Percentiles rank a stretch among this genome's conserved stretches.
Conservation (phyloP, 1,284 basidiomycete species). For the Chalciporus piperatoides region DNA sequence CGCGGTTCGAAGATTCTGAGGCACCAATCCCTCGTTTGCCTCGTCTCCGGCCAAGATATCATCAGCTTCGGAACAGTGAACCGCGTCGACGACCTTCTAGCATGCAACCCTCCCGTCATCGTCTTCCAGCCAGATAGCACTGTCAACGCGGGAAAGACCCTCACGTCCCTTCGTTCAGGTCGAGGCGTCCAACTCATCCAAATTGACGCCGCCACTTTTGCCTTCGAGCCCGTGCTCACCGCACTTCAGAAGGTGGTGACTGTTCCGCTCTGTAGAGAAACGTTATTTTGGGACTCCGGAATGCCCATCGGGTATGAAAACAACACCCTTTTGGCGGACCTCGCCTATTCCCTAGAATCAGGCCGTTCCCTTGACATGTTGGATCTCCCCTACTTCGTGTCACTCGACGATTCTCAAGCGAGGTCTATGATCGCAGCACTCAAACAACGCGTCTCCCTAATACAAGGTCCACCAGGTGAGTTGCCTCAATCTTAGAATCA, state of each 20-base stretch:
- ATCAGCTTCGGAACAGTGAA: conserved; percentile 51
- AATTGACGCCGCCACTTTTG: conserved; percentile 56
- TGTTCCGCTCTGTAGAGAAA: conserved; percentile 45
- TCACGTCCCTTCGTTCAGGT: conserved; percentile 39
- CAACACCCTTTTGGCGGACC: conserved; percentile 34
- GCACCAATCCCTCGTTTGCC: conserved; percentile 50
- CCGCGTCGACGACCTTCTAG: conserved; percentile 51
- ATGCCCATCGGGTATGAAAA: no score
- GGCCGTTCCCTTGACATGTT: no score
- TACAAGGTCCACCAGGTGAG: conserved; percentile 64
- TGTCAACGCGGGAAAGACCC: conserved; percentile 35
- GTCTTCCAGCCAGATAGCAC: conserved; percentile 51
- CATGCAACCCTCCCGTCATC: conserved; percentile 44
- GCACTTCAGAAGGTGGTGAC: conserved; percentile 45
- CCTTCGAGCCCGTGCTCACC: conserved; percentile 56
- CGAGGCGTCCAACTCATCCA: conserved; percentile 47
- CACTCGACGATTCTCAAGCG: conserved; percentile 50
- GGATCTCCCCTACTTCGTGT: conserved; percentile 34
- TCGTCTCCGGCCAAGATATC: conserved; percentile 45
- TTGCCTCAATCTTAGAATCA: conserved; percentile 11
- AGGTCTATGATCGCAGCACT: conserved; percentile 48
- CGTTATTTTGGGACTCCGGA: conserved; percentile 46
- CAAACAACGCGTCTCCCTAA: conserved; percentile 53
- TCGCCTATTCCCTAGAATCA: conserved; percentile 37
- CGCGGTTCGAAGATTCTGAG: conserved; percentile 39